Evolutionary conservation across 768 basidiomycete genomes (phyloP).

Genomic region (Neoboletus brunneissimus): DNA sequence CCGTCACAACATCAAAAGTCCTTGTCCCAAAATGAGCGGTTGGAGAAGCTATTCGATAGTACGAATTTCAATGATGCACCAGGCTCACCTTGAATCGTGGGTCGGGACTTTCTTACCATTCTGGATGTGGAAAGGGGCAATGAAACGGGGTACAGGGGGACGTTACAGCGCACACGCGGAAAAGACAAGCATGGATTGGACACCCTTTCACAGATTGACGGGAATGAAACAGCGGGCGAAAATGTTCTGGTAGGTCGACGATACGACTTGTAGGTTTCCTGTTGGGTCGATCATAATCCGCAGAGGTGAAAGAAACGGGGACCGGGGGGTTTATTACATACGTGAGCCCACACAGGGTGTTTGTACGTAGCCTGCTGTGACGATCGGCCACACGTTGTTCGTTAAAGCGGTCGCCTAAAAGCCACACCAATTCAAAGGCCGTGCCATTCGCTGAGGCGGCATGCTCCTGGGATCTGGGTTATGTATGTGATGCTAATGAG

Average conservation of each 20-base stretch:
- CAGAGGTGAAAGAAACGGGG: constrained; percentile 4
- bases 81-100: neutral
- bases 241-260: neutral
- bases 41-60: constrained; percentile 2
- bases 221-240: constrained; percentile 20
- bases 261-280: constrained; percentile 10
- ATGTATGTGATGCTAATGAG: neutral
- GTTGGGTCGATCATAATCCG: neutral
- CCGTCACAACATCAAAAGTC: constrained; percentile 9
- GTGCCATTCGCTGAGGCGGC: constrained; percentile 7
- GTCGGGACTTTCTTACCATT: constrained; percentile 4
- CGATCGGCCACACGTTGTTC: constrained; percentile 23
- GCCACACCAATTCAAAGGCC: constrained; percentile 12
- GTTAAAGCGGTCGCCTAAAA: constrained; percentile 20
- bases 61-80: constrained; percentile 16
- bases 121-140: constrained; percentile 13
- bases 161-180: constrained; percentile 1
- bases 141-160: constrained; percentile 16
- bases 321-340: constrained; percentile 21
- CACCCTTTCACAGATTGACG: constrained; percentile 8
- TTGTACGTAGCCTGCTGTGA: constrained; percentile 28
- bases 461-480: constrained; percentile 13
- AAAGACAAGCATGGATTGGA: constrained; percentile 6
- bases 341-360: constrained; percentile 7
- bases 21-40: constrained; percentile 1